These are phyloP conservation scores for Citrullus amarus DNA, from an alignment of 306 rosid genomes.

Conservation along the genomic window DNA sequence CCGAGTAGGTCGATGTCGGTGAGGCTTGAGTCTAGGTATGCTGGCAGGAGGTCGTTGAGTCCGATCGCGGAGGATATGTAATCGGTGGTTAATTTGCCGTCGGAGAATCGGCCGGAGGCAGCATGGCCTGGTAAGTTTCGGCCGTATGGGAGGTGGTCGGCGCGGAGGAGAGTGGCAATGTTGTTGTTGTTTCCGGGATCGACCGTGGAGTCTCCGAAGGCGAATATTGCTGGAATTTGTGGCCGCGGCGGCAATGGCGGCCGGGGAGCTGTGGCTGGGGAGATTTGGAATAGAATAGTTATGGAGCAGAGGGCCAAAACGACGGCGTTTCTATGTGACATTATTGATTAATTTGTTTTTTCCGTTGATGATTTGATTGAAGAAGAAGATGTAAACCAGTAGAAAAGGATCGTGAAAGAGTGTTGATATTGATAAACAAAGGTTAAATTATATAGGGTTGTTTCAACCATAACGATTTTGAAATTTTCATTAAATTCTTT, in stretches of 20 bases:
- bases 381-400: no score
- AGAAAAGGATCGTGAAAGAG: no score
- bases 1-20: constrained; percentile 13
- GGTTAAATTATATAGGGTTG: no score
- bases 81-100: neutral
- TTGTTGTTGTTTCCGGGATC: neutral
- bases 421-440: no score
- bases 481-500: no score
- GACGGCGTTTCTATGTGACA: neutral
- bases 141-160: neutral
- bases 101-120: neutral
- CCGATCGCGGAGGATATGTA: neutral
- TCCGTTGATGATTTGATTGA: no score
- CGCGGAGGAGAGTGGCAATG: neutral
- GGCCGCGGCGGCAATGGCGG: neutral
- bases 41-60: neutral
- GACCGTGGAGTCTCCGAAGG: neutral
- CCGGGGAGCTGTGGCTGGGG: neutral
- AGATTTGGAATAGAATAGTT: neutral
- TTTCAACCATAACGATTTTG: no score
- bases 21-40: neutral
- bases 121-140: neutral
- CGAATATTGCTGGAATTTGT: neutral
- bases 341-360: neutral
- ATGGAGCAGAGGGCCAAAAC: neutral